These are phyloP conservation scores for Phytophthora idaei DNA, from an alignment of 352 stramenopile genomes.

Conservation along the genomic window DNA sequence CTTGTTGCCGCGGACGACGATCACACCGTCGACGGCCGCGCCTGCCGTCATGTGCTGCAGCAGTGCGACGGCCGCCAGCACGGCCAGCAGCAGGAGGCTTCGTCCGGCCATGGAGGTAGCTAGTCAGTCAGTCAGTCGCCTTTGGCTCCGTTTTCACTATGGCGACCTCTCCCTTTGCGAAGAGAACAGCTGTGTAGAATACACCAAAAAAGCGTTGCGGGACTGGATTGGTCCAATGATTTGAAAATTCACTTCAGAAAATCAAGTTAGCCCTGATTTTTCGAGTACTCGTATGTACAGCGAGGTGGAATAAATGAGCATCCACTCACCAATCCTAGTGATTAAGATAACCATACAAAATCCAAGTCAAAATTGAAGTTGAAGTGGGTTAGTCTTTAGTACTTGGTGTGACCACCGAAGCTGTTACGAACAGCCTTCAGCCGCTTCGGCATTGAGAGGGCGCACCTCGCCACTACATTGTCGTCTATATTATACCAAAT, in stretches of 20 bases:
- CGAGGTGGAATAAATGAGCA: too few species aligned
- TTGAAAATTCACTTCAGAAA: not conserved
- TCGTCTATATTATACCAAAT: too few species aligned
- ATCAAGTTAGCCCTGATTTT: not conserved
- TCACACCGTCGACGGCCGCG: conserved; percentile 47
- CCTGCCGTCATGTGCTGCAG: conserved; percentile 18
- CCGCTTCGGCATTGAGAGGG: too few species aligned
- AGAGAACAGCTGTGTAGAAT: conserved; percentile 12
- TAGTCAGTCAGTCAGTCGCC: conserved; percentile 22
- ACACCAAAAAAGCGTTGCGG: conserved; percentile 23
- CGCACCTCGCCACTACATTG: too few species aligned
- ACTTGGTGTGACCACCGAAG: too few species aligned
- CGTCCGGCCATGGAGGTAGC: conserved; percentile 20
- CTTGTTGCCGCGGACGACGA: conserved; percentile 88
- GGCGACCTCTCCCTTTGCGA: conserved; percentile 1
- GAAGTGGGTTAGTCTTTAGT: too few species aligned
- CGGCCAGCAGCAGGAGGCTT: conserved; percentile 30
- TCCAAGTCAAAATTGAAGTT: too few species aligned
- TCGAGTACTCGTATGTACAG: not conserved
- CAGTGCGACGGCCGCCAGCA: conserved; percentile 26
- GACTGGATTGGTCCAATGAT: too few species aligned
- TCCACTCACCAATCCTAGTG: too few species aligned
- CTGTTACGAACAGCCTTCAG: too few species aligned
- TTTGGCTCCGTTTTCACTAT: conserved; percentile 21
- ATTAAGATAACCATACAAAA: too few species aligned